Conservation (phyloP, 2,329 filamentous ascomycete species). For the Aureobasidium sp. region DNA sequence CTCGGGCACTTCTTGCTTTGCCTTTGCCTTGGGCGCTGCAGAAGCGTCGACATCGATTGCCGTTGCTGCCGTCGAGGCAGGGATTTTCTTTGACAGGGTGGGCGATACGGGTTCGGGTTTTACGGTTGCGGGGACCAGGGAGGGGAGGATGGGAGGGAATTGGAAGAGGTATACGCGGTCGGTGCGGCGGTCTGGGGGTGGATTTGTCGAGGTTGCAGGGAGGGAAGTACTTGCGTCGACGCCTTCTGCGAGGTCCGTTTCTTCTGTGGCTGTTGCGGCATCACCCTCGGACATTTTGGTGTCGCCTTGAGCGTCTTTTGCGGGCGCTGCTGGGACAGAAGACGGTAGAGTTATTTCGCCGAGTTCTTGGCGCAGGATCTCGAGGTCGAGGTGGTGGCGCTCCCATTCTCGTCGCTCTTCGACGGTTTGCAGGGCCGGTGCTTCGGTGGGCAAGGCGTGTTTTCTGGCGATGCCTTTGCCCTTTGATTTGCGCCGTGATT, state of each 20-base stretch:
- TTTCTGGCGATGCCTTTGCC: not conserved
- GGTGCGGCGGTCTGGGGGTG: constrained; percentile 35
- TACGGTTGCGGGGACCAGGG: constrained; percentile 35
- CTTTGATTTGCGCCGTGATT: constrained; percentile 5
- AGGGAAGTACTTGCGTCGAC: not conserved
- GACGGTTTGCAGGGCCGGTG: constrained; percentile 40
- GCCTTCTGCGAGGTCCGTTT: constrained; percentile 17
- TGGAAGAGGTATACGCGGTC: constrained; percentile 58
- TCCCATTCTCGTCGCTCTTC: constrained; percentile 47
- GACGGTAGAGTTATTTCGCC: constrained; percentile 30
- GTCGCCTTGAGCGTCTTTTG: constrained; percentile 37
- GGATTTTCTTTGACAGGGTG: constrained; percentile 10
- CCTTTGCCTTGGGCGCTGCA: constrained; percentile 16
- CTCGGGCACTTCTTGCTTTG: constrained; percentile 23
- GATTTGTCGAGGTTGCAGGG: not conserved
- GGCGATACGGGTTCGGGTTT: constrained; percentile 19
- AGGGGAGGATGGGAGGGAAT: constrained; percentile 56
- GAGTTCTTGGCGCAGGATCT: constrained; percentile 42
- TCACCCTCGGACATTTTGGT: constrained; percentile 28
- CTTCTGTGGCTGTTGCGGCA: not conserved
- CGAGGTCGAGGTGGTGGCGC: constrained; percentile 41
- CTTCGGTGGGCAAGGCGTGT: constrained; percentile 10
- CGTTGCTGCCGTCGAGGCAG: not conserved
- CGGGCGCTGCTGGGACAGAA: not conserved
- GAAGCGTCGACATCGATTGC: constrained; percentile 7